phyloP scores from a whole-genome alignment of 345 rosid genomes.

The Citrus unshiu region DNA sequence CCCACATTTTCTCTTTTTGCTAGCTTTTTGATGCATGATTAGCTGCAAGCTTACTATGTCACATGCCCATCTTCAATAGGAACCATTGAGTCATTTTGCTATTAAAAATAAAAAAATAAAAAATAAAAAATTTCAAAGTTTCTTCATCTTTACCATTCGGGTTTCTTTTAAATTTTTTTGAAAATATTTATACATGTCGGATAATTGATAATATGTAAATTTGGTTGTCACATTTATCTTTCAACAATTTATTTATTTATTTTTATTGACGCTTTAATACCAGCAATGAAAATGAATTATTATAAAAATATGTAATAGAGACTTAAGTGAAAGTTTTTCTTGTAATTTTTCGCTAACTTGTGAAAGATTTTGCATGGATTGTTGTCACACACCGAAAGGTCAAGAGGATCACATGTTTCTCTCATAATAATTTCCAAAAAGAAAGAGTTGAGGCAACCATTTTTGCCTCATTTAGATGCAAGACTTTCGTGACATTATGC shows the following conservation, averaged over 20 bases:
- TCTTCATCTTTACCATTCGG: too few species aligned
- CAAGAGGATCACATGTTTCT: slow-evolving; percentile 39
- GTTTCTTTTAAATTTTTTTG: not conserved
- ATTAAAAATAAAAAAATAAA: too few species aligned
- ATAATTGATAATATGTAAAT: too few species aligned
- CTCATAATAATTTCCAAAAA: slow-evolving; percentile 24
- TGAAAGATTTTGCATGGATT: slow-evolving; percentile 17
- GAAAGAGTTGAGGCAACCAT: slow-evolving; percentile 7
- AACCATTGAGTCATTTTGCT: too few species aligned
- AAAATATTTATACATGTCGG: not conserved
- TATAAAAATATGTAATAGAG: too few species aligned
- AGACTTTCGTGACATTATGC: slow-evolving; percentile 46
- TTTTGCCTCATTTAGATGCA: slow-evolving; percentile 33
- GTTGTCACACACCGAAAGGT: slow-evolving; percentile 37
- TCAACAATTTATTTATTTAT: not conserved
- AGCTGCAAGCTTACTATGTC: not conserved
- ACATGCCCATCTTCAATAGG: slow-evolving; percentile 1
- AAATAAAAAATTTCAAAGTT: too few species aligned
- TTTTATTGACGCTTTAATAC: too few species aligned
- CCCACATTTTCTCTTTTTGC: not conserved
- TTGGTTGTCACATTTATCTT: not conserved
- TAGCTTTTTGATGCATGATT: not conserved
- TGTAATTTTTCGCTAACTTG: slow-evolving; percentile 8
- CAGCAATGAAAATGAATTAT: not conserved
- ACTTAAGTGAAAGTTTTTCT: not conserved